Evolutionary conservation across 345 rosid species (phyloP), one percentile per base, ranked within the genome.

Genomic region (Bretschneidera sinensis): DNA sequence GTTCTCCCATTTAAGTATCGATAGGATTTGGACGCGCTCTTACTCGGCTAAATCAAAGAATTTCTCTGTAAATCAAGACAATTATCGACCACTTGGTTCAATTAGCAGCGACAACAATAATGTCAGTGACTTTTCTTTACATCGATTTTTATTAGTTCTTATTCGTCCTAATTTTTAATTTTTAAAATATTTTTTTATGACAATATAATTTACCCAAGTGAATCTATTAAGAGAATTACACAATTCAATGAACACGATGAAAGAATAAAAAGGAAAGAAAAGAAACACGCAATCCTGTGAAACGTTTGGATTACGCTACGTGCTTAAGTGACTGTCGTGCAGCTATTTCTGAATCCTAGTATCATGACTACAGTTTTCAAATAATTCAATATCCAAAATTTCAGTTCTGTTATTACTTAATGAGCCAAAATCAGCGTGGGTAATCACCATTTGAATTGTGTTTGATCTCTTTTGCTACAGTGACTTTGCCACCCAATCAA

Each of bases 41-140:
- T 5, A 39, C 11, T 39, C 11, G 16, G 15, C 11, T 14, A 5
- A 39, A 11, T 14, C 45, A 14, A 5, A 39, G 21, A 22, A 24
- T 11, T 35, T n/a, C 21, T 23, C 47, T 14, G 49, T 25, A 15
- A 7, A 18, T 24, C 64, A n/a, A 21, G n/a, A 33, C 24, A 43
- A 53, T 21, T 43, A 48, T 61, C 64, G 33, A 15, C 59, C 61
- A 1, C 18, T 71, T 55, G 63, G 62, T 55, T 72, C 80, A 19
- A 16, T 61, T 21, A 64, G 60, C 35, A 48, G 56, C 51, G 58
- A 60, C 3, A 59, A 21, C 71, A 61, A 57, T 63, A 56, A 60
- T 59, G 84, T 79, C 67, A 71, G 77, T 69, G 23, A 39, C 45
- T 39, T 39, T 14, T 1, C 15, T 39, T 39, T 39, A 1, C 16